Percentiles rank a stretch among this genome's conserved stretches.
Evolutionary conservation across 306 rosid genomes (phyloP).

Genomic region (Hippophae tibetana): DNA sequence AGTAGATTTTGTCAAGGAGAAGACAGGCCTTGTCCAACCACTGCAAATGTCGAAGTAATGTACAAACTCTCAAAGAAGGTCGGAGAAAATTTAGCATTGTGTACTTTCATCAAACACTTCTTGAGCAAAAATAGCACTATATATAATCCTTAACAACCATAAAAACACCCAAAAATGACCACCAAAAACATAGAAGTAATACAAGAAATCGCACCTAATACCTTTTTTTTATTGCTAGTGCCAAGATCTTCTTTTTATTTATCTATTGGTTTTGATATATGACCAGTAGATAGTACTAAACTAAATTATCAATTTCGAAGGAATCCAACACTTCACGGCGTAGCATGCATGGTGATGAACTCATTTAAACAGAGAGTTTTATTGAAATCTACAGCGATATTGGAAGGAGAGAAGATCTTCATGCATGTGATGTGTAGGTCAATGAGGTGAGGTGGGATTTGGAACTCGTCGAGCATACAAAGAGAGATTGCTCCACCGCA

Average conservation of each 20-base stretch:
- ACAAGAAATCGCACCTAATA: too few relatives aligned
- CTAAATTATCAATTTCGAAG: conserved; percentile 12
- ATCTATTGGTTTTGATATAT: too few relatives aligned
- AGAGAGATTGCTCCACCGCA: conserved; percentile 98
- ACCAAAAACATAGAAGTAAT: too few relatives aligned
- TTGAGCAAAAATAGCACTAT: too few relatives aligned
- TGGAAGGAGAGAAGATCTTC: conserved; percentile 82
- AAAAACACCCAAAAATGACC: too few relatives aligned
- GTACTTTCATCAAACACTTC: too few relatives aligned
- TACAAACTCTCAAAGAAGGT: conserved; percentile 37
- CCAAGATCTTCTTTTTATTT: too few relatives aligned
- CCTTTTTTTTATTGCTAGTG: too few relatives aligned
- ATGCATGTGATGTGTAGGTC: conserved; percentile 66
- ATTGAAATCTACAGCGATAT: conserved; percentile 77
- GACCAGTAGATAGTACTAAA: too few relatives aligned
- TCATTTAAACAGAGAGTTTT: conserved; percentile 58
- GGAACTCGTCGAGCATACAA: conserved; percentile 82
- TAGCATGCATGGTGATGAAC: conserved; percentile 67
- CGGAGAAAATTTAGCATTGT: conserved; percentile 24
- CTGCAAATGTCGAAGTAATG: conserved; percentile 30
- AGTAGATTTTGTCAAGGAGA: conserved; percentile 40
- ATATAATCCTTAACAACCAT: too few relatives aligned
- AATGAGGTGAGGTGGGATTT: conserved; percentile 62
- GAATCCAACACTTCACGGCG: conserved; percentile 90
- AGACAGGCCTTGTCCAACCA: conserved; percentile 29